Percentiles rank a stretch among this genome's conserved stretches.
Conservation (phyloP, 2,329 filamentous ascomycete genomes). For the Xylariaceae sp. region DNA sequence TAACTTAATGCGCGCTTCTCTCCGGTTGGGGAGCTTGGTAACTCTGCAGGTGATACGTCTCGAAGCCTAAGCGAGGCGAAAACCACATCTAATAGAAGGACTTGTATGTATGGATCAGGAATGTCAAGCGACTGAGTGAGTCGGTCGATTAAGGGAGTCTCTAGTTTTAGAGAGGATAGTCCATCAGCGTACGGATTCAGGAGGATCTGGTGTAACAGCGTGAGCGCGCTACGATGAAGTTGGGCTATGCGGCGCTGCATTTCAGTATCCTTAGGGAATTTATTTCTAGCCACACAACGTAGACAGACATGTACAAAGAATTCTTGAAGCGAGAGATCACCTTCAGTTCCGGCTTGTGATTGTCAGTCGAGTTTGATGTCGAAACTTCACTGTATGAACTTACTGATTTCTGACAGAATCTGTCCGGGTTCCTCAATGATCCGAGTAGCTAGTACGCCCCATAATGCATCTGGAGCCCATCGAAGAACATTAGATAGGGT, state of each 20-base stretch:
- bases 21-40: slow-evolving; percentile 51
- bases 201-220: slow-evolving; percentile 73
- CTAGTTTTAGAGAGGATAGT: slow-evolving; percentile 70
- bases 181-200: slow-evolving; percentile 66
- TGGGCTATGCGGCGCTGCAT: slow-evolving; percentile 63
- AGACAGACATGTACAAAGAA: slow-evolving; percentile 73
- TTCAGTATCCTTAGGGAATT: slow-evolving; percentile 45
- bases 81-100: slow-evolving; percentile 79
- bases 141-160: slow-evolving; percentile 72
- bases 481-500: slow-evolving; percentile 76
- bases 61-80: slow-evolving; percentile 74
- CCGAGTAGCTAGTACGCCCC: slow-evolving; percentile 73
- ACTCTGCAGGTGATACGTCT: slow-evolving; percentile 50
- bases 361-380: slow-evolving; percentile 38
- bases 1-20: slow-evolving; percentile 58
- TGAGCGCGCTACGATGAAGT: slow-evolving; percentile 74
- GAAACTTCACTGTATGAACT: slow-evolving; percentile 42
- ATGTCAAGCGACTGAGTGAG: slow-evolving; percentile 66
- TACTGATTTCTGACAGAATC: slow-evolving; percentile 58
- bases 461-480: slow-evolving; percentile 71
- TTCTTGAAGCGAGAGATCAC: slow-evolving; percentile 68
- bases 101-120: slow-evolving; percentile 74
- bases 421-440: slow-evolving; percentile 56
- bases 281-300: slow-evolving; percentile 61
- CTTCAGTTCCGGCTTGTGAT: slow-evolving; percentile 56